Base-by-base conservation (phyloP, 2,329 filamentous ascomycete genomes). In the Aspergillus eucalypticola region DNA sequence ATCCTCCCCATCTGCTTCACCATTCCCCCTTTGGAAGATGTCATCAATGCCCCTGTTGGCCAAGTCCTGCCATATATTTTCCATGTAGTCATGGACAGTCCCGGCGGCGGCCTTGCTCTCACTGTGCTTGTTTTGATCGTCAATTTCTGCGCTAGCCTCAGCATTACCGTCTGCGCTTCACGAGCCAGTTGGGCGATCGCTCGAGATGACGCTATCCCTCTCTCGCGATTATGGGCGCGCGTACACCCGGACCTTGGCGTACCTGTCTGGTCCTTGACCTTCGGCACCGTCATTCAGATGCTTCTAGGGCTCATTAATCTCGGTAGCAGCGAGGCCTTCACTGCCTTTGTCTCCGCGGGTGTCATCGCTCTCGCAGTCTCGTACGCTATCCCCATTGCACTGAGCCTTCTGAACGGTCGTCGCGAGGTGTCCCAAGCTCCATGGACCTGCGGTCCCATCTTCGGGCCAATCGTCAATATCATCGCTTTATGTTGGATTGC, bases 361-460 rank as follows among this genome's bases (percentile, higher is more conserved):
- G 83, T 86, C 17, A 84, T 86, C 56, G 83, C 80, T 0, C 74
- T 87, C 25, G 83, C 84, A 0, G 76, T 84, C 5, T 81, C 80
- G 0, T 87, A 87, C 61, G 81, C 79, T 0, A 83, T 86, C 19
- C 84, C 84, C 1, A 85, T 87, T 46, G 69, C 73, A 8, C 77
- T 85, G 62, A 84, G 79, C 48, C 67, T 86, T 19, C 71, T 79
- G 41, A 73, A 82, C 60, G 70, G 75, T 2, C 80, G 82, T 1
- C 68, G 64, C 8, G 82, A 83, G 60, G 82, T 85, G 1, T 75
- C 76, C 11, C 71, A 67, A n/a, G 83, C 83, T 1, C 71, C 69
- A 8, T 85, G 82, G 79, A 82, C 75, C 23, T 79, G 80, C 68
- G 81, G 81, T 0, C 67, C 56, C 1, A 39, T 73, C 2, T n/a